phyloP scores from a whole-genome alignment of 2,329 filamentous ascomycete genomes.

The Hypoxylon sp. region DNA sequence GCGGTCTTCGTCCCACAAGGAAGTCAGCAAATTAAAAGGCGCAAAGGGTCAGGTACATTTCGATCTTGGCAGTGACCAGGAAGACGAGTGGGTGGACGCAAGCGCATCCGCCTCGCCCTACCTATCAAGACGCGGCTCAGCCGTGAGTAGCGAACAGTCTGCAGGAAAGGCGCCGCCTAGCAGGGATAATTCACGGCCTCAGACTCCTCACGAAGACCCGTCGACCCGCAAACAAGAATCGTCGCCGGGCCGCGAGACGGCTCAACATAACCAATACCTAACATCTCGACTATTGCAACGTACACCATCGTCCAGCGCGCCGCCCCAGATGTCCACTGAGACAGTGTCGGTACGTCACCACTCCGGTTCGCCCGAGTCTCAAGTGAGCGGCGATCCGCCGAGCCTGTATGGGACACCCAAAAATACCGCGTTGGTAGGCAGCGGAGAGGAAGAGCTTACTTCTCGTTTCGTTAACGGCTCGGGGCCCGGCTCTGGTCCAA shows the following conservation, averaged over 20 bases:
- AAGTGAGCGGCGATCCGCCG: slow-evolving; percentile 55
- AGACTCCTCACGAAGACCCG: slow-evolving; percentile 51
- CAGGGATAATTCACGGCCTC: slow-evolving; percentile 52
- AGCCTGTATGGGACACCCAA: slow-evolving; percentile 55
- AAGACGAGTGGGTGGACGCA: slow-evolving; percentile 76
- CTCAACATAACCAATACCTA: slow-evolving; percentile 72
- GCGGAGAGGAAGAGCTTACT: slow-evolving; percentile 63
- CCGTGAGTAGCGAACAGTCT: slow-evolving; percentile 63
- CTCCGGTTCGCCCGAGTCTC: slow-evolving; percentile 54
- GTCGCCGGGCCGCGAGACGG: slow-evolving; percentile 57
- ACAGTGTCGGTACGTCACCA: slow-evolving; percentile 62
- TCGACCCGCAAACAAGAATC: slow-evolving; percentile 36
- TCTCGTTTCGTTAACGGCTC: slow-evolving; percentile 71
- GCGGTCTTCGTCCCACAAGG: slow-evolving; percentile 64
- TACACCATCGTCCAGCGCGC: slow-evolving; percentile 70
- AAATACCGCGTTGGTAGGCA: slow-evolving; percentile 53
- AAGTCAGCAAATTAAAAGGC: slow-evolving; percentile 59
- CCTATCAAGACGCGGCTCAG: slow-evolving; percentile 63
- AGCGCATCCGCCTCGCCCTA: slow-evolving; percentile 73
- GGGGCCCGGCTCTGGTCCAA: slow-evolving; percentile 61
- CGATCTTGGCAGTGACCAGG: slow-evolving; percentile 67
- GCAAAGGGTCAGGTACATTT: slow-evolving; percentile 70
- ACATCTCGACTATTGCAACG: slow-evolving; percentile 76
- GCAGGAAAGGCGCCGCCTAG: slow-evolving; percentile 55
- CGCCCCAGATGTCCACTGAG: slow-evolving; percentile 74